Evolutionary conservation across 768 basidiomycete genomes (phyloP).

Genomic region (Boletus subcaerulescens): DNA sequence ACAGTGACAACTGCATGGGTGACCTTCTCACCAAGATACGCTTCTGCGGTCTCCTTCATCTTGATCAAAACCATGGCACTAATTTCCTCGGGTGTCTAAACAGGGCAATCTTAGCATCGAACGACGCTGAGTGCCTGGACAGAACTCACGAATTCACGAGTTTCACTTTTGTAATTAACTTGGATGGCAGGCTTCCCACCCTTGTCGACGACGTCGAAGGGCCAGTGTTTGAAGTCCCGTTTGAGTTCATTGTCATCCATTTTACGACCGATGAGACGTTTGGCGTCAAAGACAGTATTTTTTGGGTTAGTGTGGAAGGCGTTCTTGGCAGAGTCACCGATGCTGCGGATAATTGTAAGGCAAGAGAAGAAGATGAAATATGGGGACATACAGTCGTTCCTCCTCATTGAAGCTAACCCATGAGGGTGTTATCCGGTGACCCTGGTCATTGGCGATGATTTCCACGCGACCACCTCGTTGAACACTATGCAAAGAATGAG

Average conservation of each 20-base stretch:
- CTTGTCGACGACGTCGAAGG: constrained; percentile 79
- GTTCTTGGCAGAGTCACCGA: constrained; percentile 97
- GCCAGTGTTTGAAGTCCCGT: constrained; percentile 89
- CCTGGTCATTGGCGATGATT: constrained; percentile 88
- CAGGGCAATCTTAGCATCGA: background rate
- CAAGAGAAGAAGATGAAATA: background rate
- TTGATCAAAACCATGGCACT: constrained; percentile 93
- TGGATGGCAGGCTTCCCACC: constrained; percentile 76
- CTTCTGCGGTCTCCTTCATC: constrained; percentile 99
- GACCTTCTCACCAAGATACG: constrained; percentile 93
- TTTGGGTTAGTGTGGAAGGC: constrained; percentile 86
- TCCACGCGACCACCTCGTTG: constrained; percentile 84
- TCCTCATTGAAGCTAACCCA: constrained; percentile 83
- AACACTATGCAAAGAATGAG: constrained; percentile 46
- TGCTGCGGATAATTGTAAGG: constrained; percentile 29
- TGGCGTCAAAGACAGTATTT: constrained; percentile 97
- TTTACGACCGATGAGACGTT: constrained; percentile 89
- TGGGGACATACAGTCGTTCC: constrained; percentile 52
- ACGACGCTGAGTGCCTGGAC: background rate
- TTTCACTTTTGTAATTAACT: constrained; percentile 75
- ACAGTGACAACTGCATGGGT: constrained; percentile 98
- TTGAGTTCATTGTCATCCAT: constrained; percentile 76
- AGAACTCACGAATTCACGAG: constrained; percentile 74
- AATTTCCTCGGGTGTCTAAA: constrained; percentile 90
- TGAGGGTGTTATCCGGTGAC: constrained; percentile 86